Percentiles rank a stretch among this genome's conserved stretches.
These are phyloP conservation scores for Suhomyces ambrosiae DNA, from an alignment of 1,139 yeast genomes.

Conservation along the genomic window DNA sequence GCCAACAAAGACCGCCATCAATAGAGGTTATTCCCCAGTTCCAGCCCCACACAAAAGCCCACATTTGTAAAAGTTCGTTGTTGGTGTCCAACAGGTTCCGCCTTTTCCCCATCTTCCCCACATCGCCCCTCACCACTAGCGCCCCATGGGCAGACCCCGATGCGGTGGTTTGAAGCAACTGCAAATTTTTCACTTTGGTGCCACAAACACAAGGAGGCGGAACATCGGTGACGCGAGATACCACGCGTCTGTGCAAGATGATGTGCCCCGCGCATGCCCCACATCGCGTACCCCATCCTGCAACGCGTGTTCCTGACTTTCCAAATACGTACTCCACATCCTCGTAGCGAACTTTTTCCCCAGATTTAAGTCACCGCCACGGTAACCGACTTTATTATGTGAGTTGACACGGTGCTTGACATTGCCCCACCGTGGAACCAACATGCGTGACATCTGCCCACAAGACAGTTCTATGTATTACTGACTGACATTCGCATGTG, in stretches of 20 bases:
- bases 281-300: background rate
- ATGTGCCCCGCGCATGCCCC: conserved; percentile 1
- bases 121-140: background rate
- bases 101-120: background rate
- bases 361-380: background rate
- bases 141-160: background rate
- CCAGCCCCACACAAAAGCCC: background rate
- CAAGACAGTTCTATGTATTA: too few species aligned
- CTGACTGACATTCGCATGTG: too few species aligned
- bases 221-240: background rate
- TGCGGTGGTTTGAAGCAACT: background rate
- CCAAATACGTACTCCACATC: background rate
- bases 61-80: too few species aligned
- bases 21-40: too few species aligned
- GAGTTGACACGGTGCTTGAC: background rate
- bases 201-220: background rate
- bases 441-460: too few species aligned
- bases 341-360: background rate
- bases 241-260: background rate
- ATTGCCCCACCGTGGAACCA: too few species aligned
- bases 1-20: too few species aligned
- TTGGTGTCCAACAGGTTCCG: too few species aligned
- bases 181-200: background rate
- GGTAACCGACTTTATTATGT: too few species aligned
- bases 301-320: background rate